A percentile compares a stretch with the other conserved stretches of the same genome.
Conservation (phyloP, 371 early-diverging fungal species). For the Apophysomyces trapeziformis region DNA sequence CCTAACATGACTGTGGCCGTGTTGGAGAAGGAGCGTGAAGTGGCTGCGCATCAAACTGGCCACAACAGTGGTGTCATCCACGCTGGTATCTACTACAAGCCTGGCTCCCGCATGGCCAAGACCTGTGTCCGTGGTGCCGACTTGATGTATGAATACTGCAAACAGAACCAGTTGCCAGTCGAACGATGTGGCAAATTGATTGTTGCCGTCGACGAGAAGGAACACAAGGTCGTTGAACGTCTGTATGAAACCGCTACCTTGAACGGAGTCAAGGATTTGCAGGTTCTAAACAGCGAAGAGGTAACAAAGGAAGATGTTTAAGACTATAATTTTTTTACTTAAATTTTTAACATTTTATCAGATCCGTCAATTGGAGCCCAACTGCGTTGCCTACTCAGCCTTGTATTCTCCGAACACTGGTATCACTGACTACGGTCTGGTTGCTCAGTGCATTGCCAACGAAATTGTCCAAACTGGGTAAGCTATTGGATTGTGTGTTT, state of each 20-base stretch:
- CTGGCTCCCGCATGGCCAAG: conserved; percentile 55
- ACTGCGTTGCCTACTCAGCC: conserved; percentile 53
- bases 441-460: conserved; percentile 52
- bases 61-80: conserved; percentile 58
- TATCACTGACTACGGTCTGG: conserved; percentile 50
- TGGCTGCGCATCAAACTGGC: conserved; percentile 56
- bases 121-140: conserved; percentile 54
- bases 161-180: conserved; percentile 52
- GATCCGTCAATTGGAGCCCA: conserved; percentile 52
- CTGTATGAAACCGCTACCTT: conserved; percentile 44
- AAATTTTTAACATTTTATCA: conserved; percentile 16
- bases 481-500: not conserved
- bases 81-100: conserved; percentile 55
- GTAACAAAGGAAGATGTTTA: conserved; percentile 19
- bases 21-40: conserved; percentile 55
- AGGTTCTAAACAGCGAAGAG: conserved; percentile 49
- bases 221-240: conserved; percentile 49
- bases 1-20: conserved; percentile 54
- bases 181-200: conserved; percentile 57
- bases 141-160: conserved; percentile 57
- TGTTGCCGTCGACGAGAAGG: conserved; percentile 49
- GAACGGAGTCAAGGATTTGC: conserved; percentile 54
- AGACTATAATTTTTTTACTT: not conserved
- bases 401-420: conserved; percentile 58
- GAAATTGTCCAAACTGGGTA: conserved; percentile 55